Percentiles rank a stretch among this genome's conserved stretches.
phyloP scores from a whole-genome alignment of 2,329 filamentous ascomycete genomes.

The Nothophoma quercina region DNA sequence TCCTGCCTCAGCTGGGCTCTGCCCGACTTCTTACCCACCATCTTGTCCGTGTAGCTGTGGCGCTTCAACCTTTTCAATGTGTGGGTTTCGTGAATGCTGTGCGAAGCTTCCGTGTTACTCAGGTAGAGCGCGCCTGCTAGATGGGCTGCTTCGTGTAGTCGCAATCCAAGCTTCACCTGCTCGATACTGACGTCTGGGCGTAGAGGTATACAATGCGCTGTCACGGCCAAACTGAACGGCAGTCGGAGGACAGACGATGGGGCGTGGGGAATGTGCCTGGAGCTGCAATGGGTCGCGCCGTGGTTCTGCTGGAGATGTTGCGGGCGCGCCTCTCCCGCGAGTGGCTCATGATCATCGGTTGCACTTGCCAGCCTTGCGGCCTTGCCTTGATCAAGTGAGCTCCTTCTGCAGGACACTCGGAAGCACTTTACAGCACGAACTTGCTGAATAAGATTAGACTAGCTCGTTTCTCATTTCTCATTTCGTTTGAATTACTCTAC shows the following conservation, averaged over 20 bases:
- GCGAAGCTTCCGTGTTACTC: not conserved
- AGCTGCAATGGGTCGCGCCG: constrained; percentile 1
- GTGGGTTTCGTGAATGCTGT: not conserved
- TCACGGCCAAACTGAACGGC: not conserved
- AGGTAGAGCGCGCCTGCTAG: not conserved
- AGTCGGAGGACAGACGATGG: not conserved
- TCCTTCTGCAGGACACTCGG: not conserved
- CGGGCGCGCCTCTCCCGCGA: constrained; percentile 12
- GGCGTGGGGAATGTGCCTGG: not conserved
- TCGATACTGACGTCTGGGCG: not conserved
- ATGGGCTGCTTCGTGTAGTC: not conserved
- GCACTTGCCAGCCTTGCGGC: constrained; percentile 3
- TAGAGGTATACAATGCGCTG: not conserved
- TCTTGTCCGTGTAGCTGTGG: constrained; percentile 39
- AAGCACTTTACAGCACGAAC: not conserved
- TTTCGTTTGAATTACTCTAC: not conserved
- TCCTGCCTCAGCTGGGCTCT: constrained; percentile 69
- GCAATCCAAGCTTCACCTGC: not conserved
- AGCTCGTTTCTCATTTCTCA: too few relatives aligned
- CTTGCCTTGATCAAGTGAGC: not conserved
- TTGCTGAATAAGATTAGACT: too few relatives aligned
- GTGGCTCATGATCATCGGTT: constrained; percentile 11
- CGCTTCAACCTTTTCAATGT: not conserved
- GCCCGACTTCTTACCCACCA: constrained; percentile 73
- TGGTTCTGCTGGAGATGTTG: constrained; percentile 15